Conservation (phyloP, 139 green algal species). For the Micractinium conductrix region DNA sequence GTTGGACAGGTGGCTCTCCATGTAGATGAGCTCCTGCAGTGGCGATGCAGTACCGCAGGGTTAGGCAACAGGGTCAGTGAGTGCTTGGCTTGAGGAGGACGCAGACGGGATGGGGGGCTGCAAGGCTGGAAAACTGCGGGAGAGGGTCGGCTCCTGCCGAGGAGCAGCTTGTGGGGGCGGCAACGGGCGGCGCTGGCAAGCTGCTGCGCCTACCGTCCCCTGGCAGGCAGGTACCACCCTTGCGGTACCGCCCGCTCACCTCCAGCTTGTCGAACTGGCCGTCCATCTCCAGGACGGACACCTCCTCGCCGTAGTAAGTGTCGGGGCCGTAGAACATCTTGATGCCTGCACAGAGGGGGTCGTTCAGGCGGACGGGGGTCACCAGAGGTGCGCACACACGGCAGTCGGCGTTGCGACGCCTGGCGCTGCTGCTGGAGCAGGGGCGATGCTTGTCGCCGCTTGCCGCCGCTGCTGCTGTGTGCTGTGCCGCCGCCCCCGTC, state of each 20-base stretch:
- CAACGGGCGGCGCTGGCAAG: no score
- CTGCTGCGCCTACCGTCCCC: conserved; percentile 60
- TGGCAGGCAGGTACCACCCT: not conserved
- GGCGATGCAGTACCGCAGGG: no score
- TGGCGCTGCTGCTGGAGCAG: not conserved
- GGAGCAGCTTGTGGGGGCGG: no score
- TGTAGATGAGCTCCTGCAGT: conserved; percentile 99
- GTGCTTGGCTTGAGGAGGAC: no score
- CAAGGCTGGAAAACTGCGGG: conserved; percentile 60
- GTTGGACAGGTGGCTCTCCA: conserved; percentile 98
- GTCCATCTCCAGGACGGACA: conserved; percentile 98
- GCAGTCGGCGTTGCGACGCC: no score
- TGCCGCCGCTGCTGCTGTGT: not conserved
- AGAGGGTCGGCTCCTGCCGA: conserved; percentile 84
- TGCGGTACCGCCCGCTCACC: not conserved
- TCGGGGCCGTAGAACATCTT: conserved; percentile 95
- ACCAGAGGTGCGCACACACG: no score
- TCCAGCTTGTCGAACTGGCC: conserved; percentile 51
- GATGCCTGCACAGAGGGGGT: conserved; percentile 56
- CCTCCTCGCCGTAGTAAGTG: conserved; percentile 94
- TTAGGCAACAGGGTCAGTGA: no score
- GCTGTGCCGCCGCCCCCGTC: not conserved
- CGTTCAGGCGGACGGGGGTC: no score
- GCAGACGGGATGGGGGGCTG: no score
- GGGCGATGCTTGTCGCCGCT: not conserved